Evolutionary conservation across 2,329 filamentous ascomycete genomes (phyloP), one percentile per base, ranked within the genome.

Genomic region (Ciborinia camelliae): DNA sequence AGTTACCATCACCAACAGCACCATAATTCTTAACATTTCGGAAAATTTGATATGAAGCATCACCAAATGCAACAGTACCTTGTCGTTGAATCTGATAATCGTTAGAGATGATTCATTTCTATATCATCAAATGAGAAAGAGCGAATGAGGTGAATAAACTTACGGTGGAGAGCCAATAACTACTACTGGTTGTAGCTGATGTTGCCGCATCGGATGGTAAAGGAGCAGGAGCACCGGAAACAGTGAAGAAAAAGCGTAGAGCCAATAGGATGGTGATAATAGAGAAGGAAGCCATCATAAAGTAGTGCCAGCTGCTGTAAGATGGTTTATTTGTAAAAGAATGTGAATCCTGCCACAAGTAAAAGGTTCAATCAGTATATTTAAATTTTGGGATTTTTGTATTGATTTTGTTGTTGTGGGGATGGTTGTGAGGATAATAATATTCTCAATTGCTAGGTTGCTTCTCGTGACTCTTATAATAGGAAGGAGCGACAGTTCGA

Each of bases 21-120:
- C 90, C 90, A 72, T 85, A 93, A 72, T 91, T 88, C 77, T 84
- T 86, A 55, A 93, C 90, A 71, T 92, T 92, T 71, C 90, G 87
- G 78, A 86, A 92, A 69, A 93, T 80, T 75, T 90, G 83, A 82
- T 91, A 95, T n/a, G 78, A 77, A 30, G 79, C 68, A 64, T 79
- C 77, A 50, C 74, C 74, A 66, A 67, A 75, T 47, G 73, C 72
- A 57, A 74, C 73, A 30, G 68, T 73, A 37, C 75, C 75, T 68
- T 75, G 69, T 53, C 74, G 68, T 48, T 67, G 54, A 53, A 76
- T 76, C 62, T 64, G 12, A 2, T 4, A 7, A 45, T n/a, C 3
- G 55, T 60, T 37, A 64, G 52, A 32, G 26, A 30, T 45, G 4
- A 39, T 12, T 45, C 2, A 39, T 12, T 14, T 23, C 15, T 18